Percentiles rank a stretch among this genome's conserved stretches.
Evolutionary conservation across 2,329 filamentous ascomycete genomes (phyloP).

Genomic region (Escovopsis sp.): DNA sequence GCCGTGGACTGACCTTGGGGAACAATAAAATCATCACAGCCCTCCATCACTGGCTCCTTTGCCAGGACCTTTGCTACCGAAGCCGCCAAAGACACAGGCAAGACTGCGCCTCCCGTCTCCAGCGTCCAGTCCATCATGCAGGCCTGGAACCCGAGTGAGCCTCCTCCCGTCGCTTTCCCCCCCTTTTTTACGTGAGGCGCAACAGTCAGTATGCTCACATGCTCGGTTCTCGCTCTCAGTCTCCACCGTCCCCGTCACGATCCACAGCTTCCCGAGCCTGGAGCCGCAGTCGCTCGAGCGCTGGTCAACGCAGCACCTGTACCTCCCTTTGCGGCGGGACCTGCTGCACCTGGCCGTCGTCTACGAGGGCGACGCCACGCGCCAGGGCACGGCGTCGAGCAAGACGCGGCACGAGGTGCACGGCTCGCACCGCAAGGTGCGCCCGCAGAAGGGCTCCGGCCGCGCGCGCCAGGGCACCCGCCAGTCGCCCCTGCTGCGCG

Average conservation of each 20-base stretch:
- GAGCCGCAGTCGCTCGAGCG: constrained; percentile 66
- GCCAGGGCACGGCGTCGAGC: constrained; percentile 70
- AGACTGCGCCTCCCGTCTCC: constrained; percentile 10
- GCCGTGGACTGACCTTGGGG: no score
- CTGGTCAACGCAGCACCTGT: constrained; percentile 70
- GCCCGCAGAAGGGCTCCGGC: constrained; percentile 77
- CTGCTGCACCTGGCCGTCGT: constrained; percentile 84
- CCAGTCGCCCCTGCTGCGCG: constrained; percentile 67
- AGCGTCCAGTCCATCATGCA: constrained; percentile 21
- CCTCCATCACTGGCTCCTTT: constrained; percentile 17
- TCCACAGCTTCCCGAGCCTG: constrained; percentile 80
- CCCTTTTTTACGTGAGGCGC: not conserved
- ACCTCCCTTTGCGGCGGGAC: constrained; percentile 77
- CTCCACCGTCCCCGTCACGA: constrained; percentile 61
- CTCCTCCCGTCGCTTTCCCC: not conserved
- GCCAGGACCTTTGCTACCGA: constrained; percentile 44
- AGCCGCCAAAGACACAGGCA: constrained; percentile 18
- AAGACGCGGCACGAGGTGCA: constrained; percentile 75
- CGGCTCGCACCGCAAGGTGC: constrained; percentile 69
- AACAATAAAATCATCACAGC: no score
- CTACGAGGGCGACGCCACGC: constrained; percentile 80
- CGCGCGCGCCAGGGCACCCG: constrained; percentile 63
- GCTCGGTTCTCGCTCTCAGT: constrained; percentile 18
- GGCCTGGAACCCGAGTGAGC: constrained; percentile 32
- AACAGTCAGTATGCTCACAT: not conserved